Evolutionary conservation across 805 yeast species (phyloP).

Genomic region (Sungouiozyma intestinalis): DNA sequence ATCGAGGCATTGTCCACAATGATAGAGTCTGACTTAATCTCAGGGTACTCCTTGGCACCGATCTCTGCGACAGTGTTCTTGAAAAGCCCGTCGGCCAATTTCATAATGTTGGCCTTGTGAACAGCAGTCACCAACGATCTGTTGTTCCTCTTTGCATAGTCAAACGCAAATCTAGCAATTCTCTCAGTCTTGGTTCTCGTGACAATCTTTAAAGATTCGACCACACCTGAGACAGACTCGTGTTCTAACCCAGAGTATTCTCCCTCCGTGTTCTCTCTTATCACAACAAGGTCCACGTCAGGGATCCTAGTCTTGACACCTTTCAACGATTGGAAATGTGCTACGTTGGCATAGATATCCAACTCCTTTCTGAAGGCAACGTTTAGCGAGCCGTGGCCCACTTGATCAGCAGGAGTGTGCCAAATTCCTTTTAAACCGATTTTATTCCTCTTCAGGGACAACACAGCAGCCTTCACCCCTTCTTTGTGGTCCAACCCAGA

Average conservation of each 20-base stretch:
- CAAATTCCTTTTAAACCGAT: constrained; percentile 95
- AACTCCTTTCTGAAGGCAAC: constrained; percentile 94
- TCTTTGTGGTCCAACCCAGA: constrained; percentile 44
- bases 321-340: constrained; percentile 86
- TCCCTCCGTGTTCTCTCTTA: constrained; percentile 98
- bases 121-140: constrained; percentile 91
- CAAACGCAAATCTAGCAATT: constrained; percentile 94
- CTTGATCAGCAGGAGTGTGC: constrained; percentile 74
- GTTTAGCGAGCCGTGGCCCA: constrained; percentile 76
- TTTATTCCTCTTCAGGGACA: constrained; percentile 88
- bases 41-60: constrained; percentile 77
- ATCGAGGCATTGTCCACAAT: constrained; percentile 98
- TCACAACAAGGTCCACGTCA: constrained; percentile 84
- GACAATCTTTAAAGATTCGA: constrained; percentile 90
- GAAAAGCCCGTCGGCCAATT: constrained; percentile 95
- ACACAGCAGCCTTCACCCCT: constrained; percentile 74
- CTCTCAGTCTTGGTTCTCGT: constrained; percentile 93
- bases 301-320: constrained; percentile 87
- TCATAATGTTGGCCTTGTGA: constrained; percentile 99
- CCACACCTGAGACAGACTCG: constrained; percentile 95
- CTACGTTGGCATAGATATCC: constrained; percentile 90
- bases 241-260: constrained; percentile 98
- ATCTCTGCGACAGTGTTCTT: constrained; percentile 86
- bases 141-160: constrained; percentile 85
- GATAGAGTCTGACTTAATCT: constrained; percentile 75